Conservation (phyloP, 2,329 filamentous ascomycete genomes). For the Fusarium sacchari region DNA sequence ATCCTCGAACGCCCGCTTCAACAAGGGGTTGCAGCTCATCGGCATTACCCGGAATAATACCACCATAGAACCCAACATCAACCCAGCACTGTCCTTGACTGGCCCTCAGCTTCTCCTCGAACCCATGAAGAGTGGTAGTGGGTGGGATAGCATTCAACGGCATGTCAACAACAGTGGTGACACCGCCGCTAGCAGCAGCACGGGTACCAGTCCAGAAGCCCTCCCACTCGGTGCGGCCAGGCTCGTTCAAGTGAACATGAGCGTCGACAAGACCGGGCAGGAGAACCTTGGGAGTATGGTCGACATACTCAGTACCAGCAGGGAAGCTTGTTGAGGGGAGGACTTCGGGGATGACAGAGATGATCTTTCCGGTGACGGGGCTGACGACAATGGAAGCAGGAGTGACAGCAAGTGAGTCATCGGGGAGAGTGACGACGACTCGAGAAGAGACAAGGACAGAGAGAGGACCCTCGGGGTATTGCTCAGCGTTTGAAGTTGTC, state of each 20-base stretch:
- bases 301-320: constrained; percentile 74
- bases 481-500: constrained; percentile 42
- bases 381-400: constrained; percentile 88
- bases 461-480: constrained; percentile 54
- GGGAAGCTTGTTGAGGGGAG: constrained; percentile 83
- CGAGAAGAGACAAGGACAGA: constrained; percentile 86
- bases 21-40: constrained; percentile 82
- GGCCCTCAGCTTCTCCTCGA: constrained; percentile 87
- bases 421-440: constrained; percentile 78
- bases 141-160: constrained; percentile 96
- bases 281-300: constrained; percentile 86
- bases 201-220: constrained; percentile 95
- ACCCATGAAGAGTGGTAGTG: constrained; percentile 85
- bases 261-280: constrained; percentile 94
- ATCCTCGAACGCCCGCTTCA: constrained; percentile 86
- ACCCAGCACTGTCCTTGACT: constrained; percentile 94
- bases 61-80: constrained; percentile 98
- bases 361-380: constrained; percentile 82
- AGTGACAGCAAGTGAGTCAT: constrained; percentile 71
- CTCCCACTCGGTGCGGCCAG: constrained; percentile 97
- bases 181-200: constrained; percentile 93
- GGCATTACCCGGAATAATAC: constrained; percentile 90
- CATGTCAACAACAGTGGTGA: constrained; percentile 98
- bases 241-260: constrained; percentile 97
- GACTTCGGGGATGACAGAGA: constrained; percentile 76